Evolutionary conservation across 164 flowering plant species (phyloP).

Genomic region (Pachysandra terminalis): DNA sequence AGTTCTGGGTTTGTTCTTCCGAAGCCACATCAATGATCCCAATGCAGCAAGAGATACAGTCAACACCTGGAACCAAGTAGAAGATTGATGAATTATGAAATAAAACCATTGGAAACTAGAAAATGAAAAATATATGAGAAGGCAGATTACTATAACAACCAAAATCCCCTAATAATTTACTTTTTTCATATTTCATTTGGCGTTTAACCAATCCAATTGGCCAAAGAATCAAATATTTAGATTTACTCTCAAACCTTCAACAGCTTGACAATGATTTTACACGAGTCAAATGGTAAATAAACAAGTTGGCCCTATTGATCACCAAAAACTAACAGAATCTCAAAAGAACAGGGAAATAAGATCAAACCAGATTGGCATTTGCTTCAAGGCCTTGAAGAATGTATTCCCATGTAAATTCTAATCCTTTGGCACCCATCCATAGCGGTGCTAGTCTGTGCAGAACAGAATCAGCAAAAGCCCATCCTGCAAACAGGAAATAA

Average conservation of each 20-base stretch:
- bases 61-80: conserved; percentile 51
- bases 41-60: conserved; percentile 90
- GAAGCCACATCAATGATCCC: conserved; percentile 97
- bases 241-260: not conserved
- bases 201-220: no score
- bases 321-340: not conserved
- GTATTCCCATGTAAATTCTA: conserved; percentile 97
- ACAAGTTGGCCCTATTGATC: not conserved
- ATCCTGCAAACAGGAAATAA: conserved; percentile 49
- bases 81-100: conserved; percentile 1
- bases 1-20: conserved; percentile 91
- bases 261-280: no score
- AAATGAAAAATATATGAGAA: not conserved
- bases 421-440: conserved; percentile 98
- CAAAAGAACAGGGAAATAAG: conserved; percentile 9
- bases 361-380: conserved; percentile 88
- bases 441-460: conserved; percentile 94
- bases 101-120: no score
- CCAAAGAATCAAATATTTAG: no score
- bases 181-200: no score
- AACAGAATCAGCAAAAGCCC: conserved; percentile 99
- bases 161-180: no score
- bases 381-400: conserved; percentile 95
- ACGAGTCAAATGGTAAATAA: no score
- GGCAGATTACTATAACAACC: no score